phyloP scores from a whole-genome alignment of 148 eudicot genomes.

The Silene latifolia region DNA sequence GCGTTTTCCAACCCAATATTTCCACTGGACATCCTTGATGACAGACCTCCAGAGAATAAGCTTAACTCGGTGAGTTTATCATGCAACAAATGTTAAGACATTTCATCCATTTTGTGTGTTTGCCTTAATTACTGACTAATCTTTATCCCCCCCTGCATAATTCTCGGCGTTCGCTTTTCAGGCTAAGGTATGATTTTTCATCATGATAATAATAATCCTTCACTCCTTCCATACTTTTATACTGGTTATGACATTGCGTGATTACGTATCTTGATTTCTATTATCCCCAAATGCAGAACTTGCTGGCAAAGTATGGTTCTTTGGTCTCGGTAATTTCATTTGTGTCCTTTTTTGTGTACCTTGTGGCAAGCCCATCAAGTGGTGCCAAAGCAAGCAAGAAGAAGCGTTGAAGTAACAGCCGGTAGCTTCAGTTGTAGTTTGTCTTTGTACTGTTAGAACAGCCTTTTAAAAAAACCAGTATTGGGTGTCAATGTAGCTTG shows the following conservation, averaged over 20 bases:
- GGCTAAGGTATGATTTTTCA: conserved; percentile 54
- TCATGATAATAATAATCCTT: background rate
- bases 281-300: conserved; percentile 44
- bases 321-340: conserved; percentile 56
- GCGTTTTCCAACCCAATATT: conserved; percentile 73
- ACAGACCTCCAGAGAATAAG: conserved; percentile 62
- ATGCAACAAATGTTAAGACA: background rate
- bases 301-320: conserved; percentile 77
- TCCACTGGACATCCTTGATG: conserved; percentile 74
- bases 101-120: background rate
- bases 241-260: background rate
- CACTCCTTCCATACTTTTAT: background rate
- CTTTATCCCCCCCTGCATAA: conserved; percentile 17
- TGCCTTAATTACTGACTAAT: conserved; percentile 19
- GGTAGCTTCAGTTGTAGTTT: conserved; percentile 1
- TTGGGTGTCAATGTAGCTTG: background rate
- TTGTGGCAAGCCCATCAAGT: conserved; percentile 66
- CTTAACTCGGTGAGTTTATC: conserved; percentile 59
- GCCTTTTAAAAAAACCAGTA: background rate
- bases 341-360: conserved; percentile 59
- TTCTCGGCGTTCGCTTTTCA: conserved; percentile 30
- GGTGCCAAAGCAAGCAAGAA: conserved; percentile 78
- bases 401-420: conserved; percentile 41
- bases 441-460: conserved; percentile 21
- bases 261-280: background rate